Percentiles rank a stretch among this genome's conserved stretches.
phyloP scores from a whole-genome alignment of 2,329 filamentous ascomycete genomes.

The Colletotrichum higginsianum region DNA sequence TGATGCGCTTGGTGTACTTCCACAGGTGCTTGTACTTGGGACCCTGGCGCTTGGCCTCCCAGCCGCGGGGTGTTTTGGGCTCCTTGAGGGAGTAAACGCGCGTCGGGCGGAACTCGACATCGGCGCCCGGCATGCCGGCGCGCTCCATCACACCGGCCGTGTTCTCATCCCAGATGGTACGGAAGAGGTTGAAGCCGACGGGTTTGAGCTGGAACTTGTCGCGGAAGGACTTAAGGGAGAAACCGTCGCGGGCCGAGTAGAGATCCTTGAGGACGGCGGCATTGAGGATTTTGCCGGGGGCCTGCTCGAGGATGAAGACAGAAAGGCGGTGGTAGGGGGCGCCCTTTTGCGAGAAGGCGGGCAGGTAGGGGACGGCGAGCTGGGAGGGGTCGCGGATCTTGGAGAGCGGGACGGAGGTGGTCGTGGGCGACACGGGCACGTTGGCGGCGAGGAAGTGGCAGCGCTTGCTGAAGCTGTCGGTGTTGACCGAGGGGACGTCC shows the following conservation, averaged over 20 bases:
- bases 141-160: slow-evolving; percentile 91
- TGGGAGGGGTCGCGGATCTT: slow-evolving; percentile 73
- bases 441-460: slow-evolving; percentile 89
- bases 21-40: slow-evolving; percentile 76
- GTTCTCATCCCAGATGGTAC: slow-evolving; percentile 89
- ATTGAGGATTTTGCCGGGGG: slow-evolving; percentile 72
- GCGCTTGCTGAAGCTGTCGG: slow-evolving; percentile 82
- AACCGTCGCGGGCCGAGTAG: slow-evolving; percentile 63
- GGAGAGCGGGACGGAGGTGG: slow-evolving; percentile 75
- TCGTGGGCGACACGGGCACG: slow-evolving; percentile 67
- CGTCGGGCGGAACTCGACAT: slow-evolving; percentile 88
- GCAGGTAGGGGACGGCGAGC: slow-evolving; percentile 84
- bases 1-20: slow-evolving; percentile 76
- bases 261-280: slow-evolving; percentile 68
- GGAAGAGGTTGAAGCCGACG: slow-evolving; percentile 90
- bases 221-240: slow-evolving; percentile 82
- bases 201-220: slow-evolving; percentile 78
- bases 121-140: slow-evolving; percentile 80
- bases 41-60: slow-evolving; percentile 76
- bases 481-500: slow-evolving; percentile 86
- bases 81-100: slow-evolving; percentile 79
- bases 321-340: slow-evolving; percentile 91
- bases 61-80: slow-evolving; percentile 73
- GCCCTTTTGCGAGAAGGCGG: slow-evolving; percentile 90
- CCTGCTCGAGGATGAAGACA: slow-evolving; percentile 87